A percentile compares a stretch with the other conserved stretches of the same genome.
Evolutionary conservation across 345 rosid genomes (phyloP).

Genomic region (Clarkia xantiana): DNA sequence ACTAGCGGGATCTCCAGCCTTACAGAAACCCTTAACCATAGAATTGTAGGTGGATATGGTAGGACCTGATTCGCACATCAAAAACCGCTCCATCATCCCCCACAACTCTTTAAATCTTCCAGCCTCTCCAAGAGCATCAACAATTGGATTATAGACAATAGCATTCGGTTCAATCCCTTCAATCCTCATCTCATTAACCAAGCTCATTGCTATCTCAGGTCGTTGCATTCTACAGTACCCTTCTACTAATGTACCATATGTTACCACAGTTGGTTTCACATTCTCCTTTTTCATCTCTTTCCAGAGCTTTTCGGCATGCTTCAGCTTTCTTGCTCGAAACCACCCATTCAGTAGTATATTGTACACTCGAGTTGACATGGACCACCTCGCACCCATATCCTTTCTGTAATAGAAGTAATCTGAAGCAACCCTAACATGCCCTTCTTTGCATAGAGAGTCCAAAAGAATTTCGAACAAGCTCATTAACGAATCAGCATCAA

Average conservation of each 20-base stretch:
- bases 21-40: slow-evolving; percentile 60
- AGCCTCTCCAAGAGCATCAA: slow-evolving; percentile 67
- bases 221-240: slow-evolving; percentile 63
- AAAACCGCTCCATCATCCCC: slow-evolving; percentile 57
- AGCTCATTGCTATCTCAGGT: slow-evolving; percentile 47
- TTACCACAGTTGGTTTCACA: slow-evolving; percentile 46
- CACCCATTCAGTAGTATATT: slow-evolving; percentile 75
- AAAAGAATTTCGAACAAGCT: slow-evolving; percentile 50
- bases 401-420: slow-evolving; percentile 27
- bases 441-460: slow-evolving; percentile 83
- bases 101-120: slow-evolving; percentile 57
- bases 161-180: slow-evolving; percentile 46
- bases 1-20: slow-evolving; percentile 52
- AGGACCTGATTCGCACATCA: slow-evolving; percentile 54
- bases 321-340: slow-evolving; percentile 52
- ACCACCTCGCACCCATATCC: slow-evolving; percentile 26
- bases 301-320: slow-evolving; percentile 67
- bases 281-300: slow-evolving; percentile 38
- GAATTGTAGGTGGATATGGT: slow-evolving; percentile 65
- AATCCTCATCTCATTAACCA: slow-evolving; percentile 56
- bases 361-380: slow-evolving; percentile 42
- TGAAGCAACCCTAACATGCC: slow-evolving; percentile 43
- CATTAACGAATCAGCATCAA: slow-evolving; percentile 17
- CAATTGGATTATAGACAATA: slow-evolving; percentile 50
- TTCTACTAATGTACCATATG: slow-evolving; percentile 70